Base-by-base conservation (phyloP, 2,329 filamentous ascomycete species). In the Alternaria consortialis region DNA sequence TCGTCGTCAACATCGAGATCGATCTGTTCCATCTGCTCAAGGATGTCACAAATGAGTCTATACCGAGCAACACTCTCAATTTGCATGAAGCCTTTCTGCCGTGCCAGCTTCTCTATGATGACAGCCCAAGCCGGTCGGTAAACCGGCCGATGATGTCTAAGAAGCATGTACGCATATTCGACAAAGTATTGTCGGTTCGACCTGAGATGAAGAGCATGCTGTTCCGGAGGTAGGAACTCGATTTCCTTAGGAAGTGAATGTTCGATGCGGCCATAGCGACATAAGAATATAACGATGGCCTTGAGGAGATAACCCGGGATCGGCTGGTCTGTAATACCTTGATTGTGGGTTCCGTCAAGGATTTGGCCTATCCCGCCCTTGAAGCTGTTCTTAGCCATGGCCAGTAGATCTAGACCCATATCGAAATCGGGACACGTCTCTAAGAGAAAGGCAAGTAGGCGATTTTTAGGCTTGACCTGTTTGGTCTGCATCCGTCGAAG, bases 381-480 rank as follows among this genome's bases (percentile, higher is more conserved):
- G 42, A 69, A 73, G 8, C 62, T 58, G 15, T 55, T 36, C 52
- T 63, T 62, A 29, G 64, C 58, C 23, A 59, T 60, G 15, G 69
- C 62, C 15, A 77, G 40, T 9, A 77, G 20, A 27, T 63, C 53
- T 32, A 74, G 47, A 8, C 51, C 64, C 12, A 66, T 64, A 3
- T 62, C 56, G 46, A 74, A 70, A 15, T 72, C 67, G 2, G 66
- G 67, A 25, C 69, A 59, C 2, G 66, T 71, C 80, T 80, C 76
- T 2, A 93, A 66, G 2, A 93, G 79, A 17, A 87, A 83, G 3
- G 79, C 78, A 7, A 92, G 81, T 27, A 84, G 86, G 40, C 79
- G 74, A 1, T 81, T 82, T 4, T 78, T 71, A 0, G 88, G 86
- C 7, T 73, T 77, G 20, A 90, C 71, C 1, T 83, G 82, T 2